Evolutionary conservation across 345 rosid species (phyloP), one percentile per base, ranked within the genome.

Genomic region (Diplotaxis tenuifolia): DNA sequence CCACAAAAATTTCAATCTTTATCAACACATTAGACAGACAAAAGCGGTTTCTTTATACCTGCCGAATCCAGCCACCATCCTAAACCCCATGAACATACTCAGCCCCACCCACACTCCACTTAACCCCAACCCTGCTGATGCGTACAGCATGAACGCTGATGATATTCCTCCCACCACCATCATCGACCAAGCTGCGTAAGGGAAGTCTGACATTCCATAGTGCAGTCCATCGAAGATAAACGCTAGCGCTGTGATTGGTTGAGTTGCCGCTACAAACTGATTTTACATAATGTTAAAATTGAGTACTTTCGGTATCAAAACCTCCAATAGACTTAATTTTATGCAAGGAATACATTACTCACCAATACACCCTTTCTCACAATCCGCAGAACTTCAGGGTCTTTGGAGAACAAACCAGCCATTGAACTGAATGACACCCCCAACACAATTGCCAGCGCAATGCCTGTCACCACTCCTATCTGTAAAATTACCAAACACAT

Each of bases 161-260:
- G 92, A 89, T 60, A 87, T 64, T 19, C 80, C 91, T 57, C 93
- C 90, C 76, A 85, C 88, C 82, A 86, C 45, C 88, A 94, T 94
- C 99, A 88, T 95, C 38, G 99, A 89, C 29, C 64, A 66, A 29
- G 99, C 97, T 67, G 98, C 95, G 62, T 89, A 95, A 14, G 85
- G 81, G 77, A 95, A 95, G 84, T 95, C 99, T 0, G 96, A 95
- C 78, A 89, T 87, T 22, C 99, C 99, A 71, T 84, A 95, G 73
- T 89, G 97, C 23, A 95, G 93, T 56, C 99, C 99, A 68, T 91
- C 99, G 75, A 89, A 91, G 56, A 91, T 87, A 78, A 85, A 95
- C 23, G 99, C 99, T 23, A 91, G 78, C 22, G 97, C 95, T 75
- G 89, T 94, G 27, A 95, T 54, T 21, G 99, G 99, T 81, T 91